Evolutionary conservation across 805 yeast species (phyloP).

Genomic region (Brettanomyces bruxellensis): DNA sequence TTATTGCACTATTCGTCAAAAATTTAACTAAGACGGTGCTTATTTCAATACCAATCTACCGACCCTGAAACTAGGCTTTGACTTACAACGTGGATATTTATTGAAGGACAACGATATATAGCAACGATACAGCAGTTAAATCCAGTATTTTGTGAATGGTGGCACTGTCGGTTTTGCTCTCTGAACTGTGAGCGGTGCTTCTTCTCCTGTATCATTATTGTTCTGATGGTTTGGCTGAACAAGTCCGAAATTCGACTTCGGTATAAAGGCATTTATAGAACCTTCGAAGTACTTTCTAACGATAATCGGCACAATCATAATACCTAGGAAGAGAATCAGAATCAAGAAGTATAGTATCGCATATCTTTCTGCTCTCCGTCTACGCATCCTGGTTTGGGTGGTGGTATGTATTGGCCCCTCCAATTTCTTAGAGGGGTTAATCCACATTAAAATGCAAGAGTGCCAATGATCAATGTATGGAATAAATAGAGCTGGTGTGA

Average conservation of each 20-base stretch:
- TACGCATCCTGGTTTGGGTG: conserved; percentile 31
- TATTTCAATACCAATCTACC: too few species aligned
- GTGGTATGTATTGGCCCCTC: conserved; percentile 31
- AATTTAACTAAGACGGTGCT: too few species aligned
- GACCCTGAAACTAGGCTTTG: too few species aligned
- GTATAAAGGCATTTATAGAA: conserved; percentile 6
- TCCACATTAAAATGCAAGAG: conserved; percentile 41
- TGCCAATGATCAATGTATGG: conserved; percentile 43
- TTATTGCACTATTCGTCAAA: too few species aligned
- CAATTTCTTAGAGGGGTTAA: conserved; percentile 29
- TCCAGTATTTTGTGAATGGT: conserved; percentile 19
- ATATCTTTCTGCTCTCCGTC: conserved; percentile 34
- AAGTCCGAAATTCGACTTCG: conserved; percentile 25
- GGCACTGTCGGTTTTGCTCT: conserved; percentile 19
- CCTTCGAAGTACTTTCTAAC: conserved; percentile 13
- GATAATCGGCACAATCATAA: conserved; percentile 42
- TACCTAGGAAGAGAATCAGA: conserved; percentile 28
- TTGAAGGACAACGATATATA: too few species aligned
- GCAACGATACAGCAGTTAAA: conserved; percentile 5
- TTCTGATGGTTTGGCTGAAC: conserved; percentile 53
- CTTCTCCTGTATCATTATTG: conserved; percentile 58
- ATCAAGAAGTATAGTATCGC: conserved; percentile 35
- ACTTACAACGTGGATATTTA: too few species aligned
- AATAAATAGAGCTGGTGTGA: conserved; percentile 33
- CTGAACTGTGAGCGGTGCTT: conserved; percentile 39